Percentiles rank a stretch among this genome's conserved stretches.
Evolutionary conservation across 1,139 yeast genomes (phyloP).

Genomic region (Arxiozyma heterogenica): DNA sequence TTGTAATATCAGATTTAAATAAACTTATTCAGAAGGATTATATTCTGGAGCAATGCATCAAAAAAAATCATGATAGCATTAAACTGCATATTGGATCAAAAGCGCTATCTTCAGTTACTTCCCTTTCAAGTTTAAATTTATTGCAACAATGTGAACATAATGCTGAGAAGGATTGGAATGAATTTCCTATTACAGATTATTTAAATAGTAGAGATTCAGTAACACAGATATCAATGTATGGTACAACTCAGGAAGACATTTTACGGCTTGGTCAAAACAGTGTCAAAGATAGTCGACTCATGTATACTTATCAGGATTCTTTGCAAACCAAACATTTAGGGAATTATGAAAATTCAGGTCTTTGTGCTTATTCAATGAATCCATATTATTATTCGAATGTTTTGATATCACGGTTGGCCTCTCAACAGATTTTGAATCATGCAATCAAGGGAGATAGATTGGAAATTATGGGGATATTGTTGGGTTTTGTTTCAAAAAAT

Average conservation of each 20-base stretch:
- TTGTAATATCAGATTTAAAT: conserved; percentile 3
- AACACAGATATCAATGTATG: background rate
- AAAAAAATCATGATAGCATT: background rate
- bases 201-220: background rate
- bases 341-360: background rate
- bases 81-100: background rate
- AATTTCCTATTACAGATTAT: too few relatives aligned
- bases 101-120: background rate
- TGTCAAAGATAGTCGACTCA: background rate
- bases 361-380: background rate
- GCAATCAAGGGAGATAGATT: conserved; percentile 82
- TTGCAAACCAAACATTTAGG: background rate
- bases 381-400: conserved; percentile 43
- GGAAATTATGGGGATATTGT: conserved; percentile 92
- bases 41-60: conserved; percentile 1
- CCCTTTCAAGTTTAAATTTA: background rate
- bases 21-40: background rate
- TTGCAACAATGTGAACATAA: background rate
- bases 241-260: background rate
- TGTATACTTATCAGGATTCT: background rate
- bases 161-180: background rate
- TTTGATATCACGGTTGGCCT: conserved; percentile 63
- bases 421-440: conserved; percentile 72
- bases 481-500: conserved; percentile 57
- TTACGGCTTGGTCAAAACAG: background rate